Evolutionary conservation across 1,284 basidiomycete genomes (phyloP).

Genomic region (Rhodotorula sp.): DNA sequence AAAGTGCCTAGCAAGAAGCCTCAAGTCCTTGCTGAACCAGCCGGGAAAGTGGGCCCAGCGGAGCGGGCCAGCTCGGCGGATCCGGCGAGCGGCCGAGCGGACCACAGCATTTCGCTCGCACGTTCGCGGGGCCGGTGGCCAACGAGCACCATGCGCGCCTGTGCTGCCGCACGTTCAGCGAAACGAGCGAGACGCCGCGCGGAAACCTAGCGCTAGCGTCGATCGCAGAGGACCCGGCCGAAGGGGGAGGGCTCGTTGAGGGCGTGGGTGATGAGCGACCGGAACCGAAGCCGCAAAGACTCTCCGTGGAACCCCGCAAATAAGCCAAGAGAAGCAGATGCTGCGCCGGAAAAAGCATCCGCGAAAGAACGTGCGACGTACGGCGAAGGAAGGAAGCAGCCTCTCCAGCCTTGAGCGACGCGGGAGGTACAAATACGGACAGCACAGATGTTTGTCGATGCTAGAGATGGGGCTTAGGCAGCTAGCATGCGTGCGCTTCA

Average conservation of each 20-base stretch:
- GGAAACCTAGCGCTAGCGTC: background rate
- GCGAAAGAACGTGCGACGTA: too few relatives aligned
- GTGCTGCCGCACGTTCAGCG: background rate
- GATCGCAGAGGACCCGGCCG: background rate
- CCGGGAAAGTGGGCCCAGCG: background rate
- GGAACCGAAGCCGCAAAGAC: background rate
- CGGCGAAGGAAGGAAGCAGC: too few relatives aligned
- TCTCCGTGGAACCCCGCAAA: too few relatives aligned
- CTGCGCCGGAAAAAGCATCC: too few relatives aligned
- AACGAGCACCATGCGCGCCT: background rate
- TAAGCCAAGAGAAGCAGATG: too few relatives aligned
- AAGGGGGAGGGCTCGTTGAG: background rate
- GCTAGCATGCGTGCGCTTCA: background rate
- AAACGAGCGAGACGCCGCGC: background rate
- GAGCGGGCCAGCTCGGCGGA: too few relatives aligned
- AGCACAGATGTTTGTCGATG: too few relatives aligned
- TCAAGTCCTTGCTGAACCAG: background rate
- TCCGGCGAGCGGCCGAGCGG: too few relatives aligned
- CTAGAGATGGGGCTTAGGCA: background rate
- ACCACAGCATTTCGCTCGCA: background rate
- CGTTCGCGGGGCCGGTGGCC: background rate
- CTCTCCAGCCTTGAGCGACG: too few relatives aligned
- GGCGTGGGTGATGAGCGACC: background rate
- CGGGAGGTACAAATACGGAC: too few relatives aligned
- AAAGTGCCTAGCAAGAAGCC: background rate